phyloP scores from a whole-genome alignment of 305 asterid genomes.

The Solanum hybrid region DNA sequence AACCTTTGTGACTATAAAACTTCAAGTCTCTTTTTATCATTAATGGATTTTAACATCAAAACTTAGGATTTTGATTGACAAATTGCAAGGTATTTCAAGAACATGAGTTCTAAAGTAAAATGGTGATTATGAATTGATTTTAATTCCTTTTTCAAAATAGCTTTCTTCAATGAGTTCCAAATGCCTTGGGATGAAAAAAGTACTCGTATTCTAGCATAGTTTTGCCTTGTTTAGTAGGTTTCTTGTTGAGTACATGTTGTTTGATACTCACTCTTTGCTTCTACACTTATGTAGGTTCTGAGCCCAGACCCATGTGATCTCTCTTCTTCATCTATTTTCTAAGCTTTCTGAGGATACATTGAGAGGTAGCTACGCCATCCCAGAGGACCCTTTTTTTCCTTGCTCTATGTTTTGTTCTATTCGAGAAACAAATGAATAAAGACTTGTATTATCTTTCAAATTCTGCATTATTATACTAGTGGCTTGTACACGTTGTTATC shows the following conservation, averaged over 20 bases:
- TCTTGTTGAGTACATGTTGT: not conserved
- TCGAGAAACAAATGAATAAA: not conserved
- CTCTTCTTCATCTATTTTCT: not conserved
- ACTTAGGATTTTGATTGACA: not conserved
- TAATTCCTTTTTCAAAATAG: not conserved
- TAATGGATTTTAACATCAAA: not conserved
- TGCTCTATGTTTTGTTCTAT: not conserved
- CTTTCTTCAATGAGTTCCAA: not conserved
- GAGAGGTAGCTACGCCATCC: not conserved
- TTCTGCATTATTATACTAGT: not conserved
- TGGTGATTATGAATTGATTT: not conserved
- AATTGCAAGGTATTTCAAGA: not conserved
- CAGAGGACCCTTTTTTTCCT: not conserved
- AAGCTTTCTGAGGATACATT: not conserved
- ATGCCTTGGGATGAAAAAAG: not conserved
- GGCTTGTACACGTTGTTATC: not conserved
- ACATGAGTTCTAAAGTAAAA: not conserved
- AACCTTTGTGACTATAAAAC: not conserved
- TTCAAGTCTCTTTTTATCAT: not conserved
- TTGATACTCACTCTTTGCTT: not conserved
- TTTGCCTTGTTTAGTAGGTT: not conserved
- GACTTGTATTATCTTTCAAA: not conserved
- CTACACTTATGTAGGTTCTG: no score
- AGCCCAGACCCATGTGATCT: not conserved
- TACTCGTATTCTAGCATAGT: not conserved